Evolutionary conservation across 441 rosid genomes (phyloP).

Genomic region (Euphorbia schlechtendalii): DNA sequence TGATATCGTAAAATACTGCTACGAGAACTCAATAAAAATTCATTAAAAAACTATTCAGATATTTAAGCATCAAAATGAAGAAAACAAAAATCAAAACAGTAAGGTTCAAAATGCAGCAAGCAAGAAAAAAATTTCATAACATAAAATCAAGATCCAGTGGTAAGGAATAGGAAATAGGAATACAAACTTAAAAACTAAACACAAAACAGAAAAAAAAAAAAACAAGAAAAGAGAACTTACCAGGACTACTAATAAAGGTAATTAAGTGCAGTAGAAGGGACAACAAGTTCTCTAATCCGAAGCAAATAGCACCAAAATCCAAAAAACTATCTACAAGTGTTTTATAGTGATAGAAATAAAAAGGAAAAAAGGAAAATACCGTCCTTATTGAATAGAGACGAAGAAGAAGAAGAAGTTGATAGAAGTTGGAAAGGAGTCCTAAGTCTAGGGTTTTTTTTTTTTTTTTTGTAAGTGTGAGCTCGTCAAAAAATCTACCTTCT

Average conservation of each 20-base stretch:
- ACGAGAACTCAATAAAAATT: conserved; percentile 13
- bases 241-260: conserved; percentile 14
- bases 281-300: conserved; percentile 6
- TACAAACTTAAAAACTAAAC: conserved; percentile 13
- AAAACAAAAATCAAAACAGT: conserved; percentile 8
- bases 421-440: conserved; percentile 5
- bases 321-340: conserved; percentile 7
- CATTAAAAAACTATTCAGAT: not conserved
- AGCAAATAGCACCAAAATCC: conserved; percentile 9
- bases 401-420: conserved; percentile 7
- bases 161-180: conserved; percentile 7
- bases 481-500: conserved; percentile 15
- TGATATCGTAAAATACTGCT: conserved; percentile 15
- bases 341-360: conserved; percentile 1
- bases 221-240: conserved; percentile 24
- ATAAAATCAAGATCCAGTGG: too few species aligned
- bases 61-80: conserved; percentile 17
- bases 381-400: conserved; percentile 7
- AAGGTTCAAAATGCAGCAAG: conserved; percentile 7
- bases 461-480: conserved; percentile 11
- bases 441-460: conserved; percentile 20
- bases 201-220: not conserved
- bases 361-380: not conserved
- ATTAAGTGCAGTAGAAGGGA: not conserved
- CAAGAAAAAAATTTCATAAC: too few species aligned